Conservation (phyloP, 2,329 filamentous ascomycete genomes). For the Venturia asperata region DNA sequence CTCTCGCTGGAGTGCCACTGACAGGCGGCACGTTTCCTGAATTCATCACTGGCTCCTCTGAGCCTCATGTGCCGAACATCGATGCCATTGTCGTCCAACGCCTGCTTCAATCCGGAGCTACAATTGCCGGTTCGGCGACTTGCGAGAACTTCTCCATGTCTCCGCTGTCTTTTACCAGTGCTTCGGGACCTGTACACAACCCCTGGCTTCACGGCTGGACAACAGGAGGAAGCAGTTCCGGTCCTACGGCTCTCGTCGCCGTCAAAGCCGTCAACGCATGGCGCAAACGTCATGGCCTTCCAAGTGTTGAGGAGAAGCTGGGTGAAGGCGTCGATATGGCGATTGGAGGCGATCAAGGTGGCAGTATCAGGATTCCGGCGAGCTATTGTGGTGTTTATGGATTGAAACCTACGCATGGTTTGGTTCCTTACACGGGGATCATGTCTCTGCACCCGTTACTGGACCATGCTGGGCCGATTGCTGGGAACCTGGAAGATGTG, state of each 20-base stretch:
- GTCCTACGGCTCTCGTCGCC: conserved; percentile 30
- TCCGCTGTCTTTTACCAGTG: conserved; percentile 37
- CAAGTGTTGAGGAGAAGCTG: conserved; percentile 22
- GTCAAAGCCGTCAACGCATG: conserved; percentile 27
- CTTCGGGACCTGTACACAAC: conserved; percentile 41
- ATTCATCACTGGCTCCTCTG: conserved; percentile 33
- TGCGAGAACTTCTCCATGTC: conserved; percentile 44
- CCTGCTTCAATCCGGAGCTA: conserved; percentile 38
- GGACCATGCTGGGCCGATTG: conserved; percentile 42
- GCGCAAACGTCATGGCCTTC: conserved; percentile 24
- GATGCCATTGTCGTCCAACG: conserved; percentile 42
- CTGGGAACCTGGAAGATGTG: conserved; percentile 35
- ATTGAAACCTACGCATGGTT: conserved; percentile 36
- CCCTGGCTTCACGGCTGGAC: conserved; percentile 31
- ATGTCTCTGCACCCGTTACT: conserved; percentile 37
- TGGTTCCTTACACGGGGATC: conserved; percentile 42
- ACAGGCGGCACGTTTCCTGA: conserved; percentile 37
- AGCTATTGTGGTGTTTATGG: conserved; percentile 21
- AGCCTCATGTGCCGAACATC: conserved; percentile 32
- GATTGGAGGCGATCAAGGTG: conserved; percentile 30
- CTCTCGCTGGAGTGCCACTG: conserved; percentile 39
- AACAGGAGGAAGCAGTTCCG: conserved; percentile 32
- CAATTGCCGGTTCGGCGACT: conserved; percentile 39
- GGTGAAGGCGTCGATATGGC: conserved; percentile 33
- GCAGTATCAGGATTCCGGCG: conserved; percentile 23